Conservation (phyloP, 148 eudicot genomes). For the Silene latifolia region DNA sequence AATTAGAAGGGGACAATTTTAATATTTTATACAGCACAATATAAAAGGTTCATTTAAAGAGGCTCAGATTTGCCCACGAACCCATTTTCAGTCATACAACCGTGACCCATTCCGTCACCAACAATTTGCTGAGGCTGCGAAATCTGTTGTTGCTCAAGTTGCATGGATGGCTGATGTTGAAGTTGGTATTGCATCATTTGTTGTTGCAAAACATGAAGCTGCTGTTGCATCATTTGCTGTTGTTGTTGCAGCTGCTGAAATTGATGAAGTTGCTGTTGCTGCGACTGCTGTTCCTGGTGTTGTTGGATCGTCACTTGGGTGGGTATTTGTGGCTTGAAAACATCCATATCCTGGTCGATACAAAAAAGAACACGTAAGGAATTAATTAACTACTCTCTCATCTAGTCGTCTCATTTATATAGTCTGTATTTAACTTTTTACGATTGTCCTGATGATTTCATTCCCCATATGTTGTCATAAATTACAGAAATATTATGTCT, state of each 20-base stretch:
- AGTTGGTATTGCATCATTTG: constrained; percentile 32
- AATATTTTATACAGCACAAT: not conserved
- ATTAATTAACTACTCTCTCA: not conserved
- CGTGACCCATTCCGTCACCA: constrained; percentile 55
- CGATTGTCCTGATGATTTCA: too few species aligned
- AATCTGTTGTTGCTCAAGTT: constrained; percentile 25
- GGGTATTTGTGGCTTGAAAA: constrained; percentile 53
- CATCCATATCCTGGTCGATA: constrained; percentile 70
- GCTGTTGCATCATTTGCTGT: constrained; percentile 30
- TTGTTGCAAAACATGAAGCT: constrained; percentile 28
- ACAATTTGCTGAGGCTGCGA: constrained; percentile 54
- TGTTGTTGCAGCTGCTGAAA: constrained; percentile 31
- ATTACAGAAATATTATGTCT: not conserved
- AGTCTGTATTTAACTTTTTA: too few species aligned
- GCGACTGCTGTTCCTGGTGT: constrained; percentile 24
- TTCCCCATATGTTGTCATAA: too few species aligned
- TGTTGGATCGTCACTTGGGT: constrained; percentile 25
- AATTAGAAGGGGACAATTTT: not conserved
- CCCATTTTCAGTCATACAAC: constrained; percentile 68
- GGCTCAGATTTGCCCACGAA: constrained; percentile 37
- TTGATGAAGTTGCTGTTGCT: constrained; percentile 1
- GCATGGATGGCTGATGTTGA: constrained; percentile 35
- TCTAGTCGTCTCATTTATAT: not conserved
- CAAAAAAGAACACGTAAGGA: too few species aligned
- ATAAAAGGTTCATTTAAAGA: not conserved